Conservation (phyloP, 2,329 filamentous ascomycete genomes). For the Pyricularia sp. region DNA sequence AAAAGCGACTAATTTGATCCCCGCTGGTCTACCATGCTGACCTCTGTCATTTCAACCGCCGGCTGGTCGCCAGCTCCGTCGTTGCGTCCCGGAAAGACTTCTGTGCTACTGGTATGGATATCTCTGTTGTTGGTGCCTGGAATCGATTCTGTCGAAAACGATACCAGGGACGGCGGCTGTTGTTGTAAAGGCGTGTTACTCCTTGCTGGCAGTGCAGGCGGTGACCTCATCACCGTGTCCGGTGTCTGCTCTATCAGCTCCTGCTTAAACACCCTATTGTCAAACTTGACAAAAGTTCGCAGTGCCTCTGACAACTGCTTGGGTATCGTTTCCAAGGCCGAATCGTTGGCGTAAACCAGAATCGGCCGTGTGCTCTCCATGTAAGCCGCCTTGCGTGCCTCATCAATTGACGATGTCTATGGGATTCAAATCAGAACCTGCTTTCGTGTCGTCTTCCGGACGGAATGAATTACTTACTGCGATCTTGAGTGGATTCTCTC, state of each 20-base stretch:
- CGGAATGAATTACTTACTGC: constrained; percentile 7
- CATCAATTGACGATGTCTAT: constrained; percentile 6
- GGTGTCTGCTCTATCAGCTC: constrained; percentile 15
- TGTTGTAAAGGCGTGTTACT: not conserved
- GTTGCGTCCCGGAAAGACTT: not conserved
- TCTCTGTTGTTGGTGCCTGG: not conserved
- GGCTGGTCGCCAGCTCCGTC: not conserved
- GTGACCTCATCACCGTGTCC: constrained; percentile 8
- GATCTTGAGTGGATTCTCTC: constrained; percentile 9
- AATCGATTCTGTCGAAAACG: not conserved
- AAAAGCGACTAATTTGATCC: not conserved
- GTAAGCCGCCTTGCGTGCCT: constrained; percentile 11
- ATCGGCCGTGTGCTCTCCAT: constrained; percentile 10
- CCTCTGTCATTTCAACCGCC: constrained; percentile 2
- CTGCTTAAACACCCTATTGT: constrained; percentile 21
- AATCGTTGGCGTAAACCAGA: constrained; percentile 18
- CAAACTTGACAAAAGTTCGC: constrained; percentile 19
- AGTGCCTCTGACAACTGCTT: constrained; percentile 15
- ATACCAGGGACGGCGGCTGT: not conserved
- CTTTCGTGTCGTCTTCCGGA: not conserved
- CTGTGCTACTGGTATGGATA: not conserved
- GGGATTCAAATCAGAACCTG: not conserved
- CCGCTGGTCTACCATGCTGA: not conserved
- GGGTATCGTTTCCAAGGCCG: constrained; percentile 13
- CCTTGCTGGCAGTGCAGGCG: not conserved